Percentiles rank a stretch among this genome's conserved stretches.
phyloP scores from a whole-genome alignment of 164 flowering plant species.

The Vitis amurensis region DNA sequence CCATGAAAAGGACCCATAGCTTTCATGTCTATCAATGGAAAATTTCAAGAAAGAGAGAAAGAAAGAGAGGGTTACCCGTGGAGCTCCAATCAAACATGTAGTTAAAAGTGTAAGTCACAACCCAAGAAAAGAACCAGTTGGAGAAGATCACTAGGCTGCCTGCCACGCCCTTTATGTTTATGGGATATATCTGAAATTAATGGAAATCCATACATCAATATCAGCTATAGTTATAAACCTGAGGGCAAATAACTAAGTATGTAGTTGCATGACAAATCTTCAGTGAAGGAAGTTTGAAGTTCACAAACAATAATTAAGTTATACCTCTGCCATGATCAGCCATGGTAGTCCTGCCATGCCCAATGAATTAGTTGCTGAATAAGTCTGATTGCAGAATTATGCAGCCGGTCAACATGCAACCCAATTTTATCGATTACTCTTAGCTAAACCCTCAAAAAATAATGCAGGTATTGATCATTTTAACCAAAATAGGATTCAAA shows the following conservation, averaged over 20 bases:
- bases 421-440: background rate
- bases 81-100: conserved; percentile 2
- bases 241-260: too few species aligned
- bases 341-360: conserved; percentile 13
- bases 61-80: background rate
- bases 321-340: conserved; percentile 14
- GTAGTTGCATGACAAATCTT: too few species aligned
- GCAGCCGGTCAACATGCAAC: background rate
- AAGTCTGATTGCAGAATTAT: background rate
- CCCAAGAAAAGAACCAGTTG: conserved; percentile 30
- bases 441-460: too few species aligned
- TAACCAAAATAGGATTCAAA: too few species aligned
- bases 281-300: too few species aligned
- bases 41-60: background rate
- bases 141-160: conserved; percentile 32
- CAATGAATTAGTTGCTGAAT: conserved; percentile 2
- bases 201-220: background rate
- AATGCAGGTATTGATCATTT: too few species aligned
- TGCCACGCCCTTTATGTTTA: conserved; percentile 33
- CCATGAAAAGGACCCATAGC: too few species aligned
- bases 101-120: conserved; percentile 11
- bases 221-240: too few species aligned
- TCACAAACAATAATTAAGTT: background rate
- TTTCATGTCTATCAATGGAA: too few species aligned
- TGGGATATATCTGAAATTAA: conserved; percentile 30